phyloP scores from a whole-genome alignment of 1,284 basidiomycete genomes.

The Termitomyces sp. region DNA sequence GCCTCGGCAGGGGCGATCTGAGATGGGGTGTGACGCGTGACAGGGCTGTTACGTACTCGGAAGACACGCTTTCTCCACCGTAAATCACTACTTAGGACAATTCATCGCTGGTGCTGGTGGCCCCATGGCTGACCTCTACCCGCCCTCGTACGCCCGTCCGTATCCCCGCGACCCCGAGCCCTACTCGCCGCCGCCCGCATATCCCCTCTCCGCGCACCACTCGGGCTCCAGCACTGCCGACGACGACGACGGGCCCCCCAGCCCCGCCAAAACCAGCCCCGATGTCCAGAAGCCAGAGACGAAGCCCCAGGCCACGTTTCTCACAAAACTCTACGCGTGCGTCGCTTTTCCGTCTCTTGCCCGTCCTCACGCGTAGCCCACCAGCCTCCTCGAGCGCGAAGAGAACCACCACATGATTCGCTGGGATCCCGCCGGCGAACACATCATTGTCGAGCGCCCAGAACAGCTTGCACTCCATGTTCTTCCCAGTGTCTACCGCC shows the following conservation, averaged over 20 bases:
- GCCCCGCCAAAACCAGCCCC: slow-evolving; percentile 36
- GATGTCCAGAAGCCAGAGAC: slow-evolving; percentile 53
- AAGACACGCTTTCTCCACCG: slow-evolving; percentile 39
- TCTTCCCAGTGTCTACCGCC: slow-evolving; percentile 84
- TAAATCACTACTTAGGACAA: slow-evolving; percentile 32
- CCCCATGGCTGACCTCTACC: slow-evolving; percentile 67
- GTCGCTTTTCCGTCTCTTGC: slow-evolving; percentile 25
- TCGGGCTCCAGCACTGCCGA: slow-evolving; percentile 39
- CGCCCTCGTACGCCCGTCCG: slow-evolving; percentile 47
- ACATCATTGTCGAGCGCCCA: slow-evolving; percentile 88
- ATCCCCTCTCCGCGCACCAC: slow-evolving; percentile 25
- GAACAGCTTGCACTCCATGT: slow-evolving; percentile 87
- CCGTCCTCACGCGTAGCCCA: slow-evolving; percentile 12
- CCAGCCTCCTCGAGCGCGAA: slow-evolving; percentile 73
- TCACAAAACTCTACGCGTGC: slow-evolving; percentile 89
- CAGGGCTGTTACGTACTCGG: slow-evolving; percentile 37
- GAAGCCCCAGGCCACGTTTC: slow-evolving; percentile 84
- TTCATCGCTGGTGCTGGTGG: slow-evolving; percentile 14
- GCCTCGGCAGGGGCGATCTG: slow-evolving; percentile 30
- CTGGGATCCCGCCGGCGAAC: slow-evolving; percentile 85
- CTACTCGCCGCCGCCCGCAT: slow-evolving; percentile 1
- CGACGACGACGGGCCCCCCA: slow-evolving; percentile 45
- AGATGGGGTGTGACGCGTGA: slow-evolving; percentile 21
- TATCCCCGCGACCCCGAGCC: slow-evolving; percentile 23
- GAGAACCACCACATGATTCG: slow-evolving; percentile 91